A percentile compares a stretch with the other conserved stretches of the same genome.
phyloP scores from a whole-genome alignment of 768 basidiomycete genomes.

The Leucocoprinus birnbaumii region DNA sequence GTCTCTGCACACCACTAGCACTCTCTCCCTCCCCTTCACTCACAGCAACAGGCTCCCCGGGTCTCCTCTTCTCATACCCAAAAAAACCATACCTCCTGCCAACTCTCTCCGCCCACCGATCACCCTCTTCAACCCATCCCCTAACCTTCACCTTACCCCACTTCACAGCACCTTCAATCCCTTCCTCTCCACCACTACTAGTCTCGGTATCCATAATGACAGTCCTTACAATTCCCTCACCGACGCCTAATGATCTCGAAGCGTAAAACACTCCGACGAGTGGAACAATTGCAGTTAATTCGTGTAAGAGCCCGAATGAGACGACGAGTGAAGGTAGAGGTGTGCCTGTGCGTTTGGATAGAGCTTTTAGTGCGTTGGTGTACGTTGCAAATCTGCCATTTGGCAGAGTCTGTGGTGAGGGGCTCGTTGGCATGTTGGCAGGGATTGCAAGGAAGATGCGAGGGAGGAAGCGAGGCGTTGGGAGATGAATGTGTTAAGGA shows the following conservation, averaged over 20 bases:
- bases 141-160: conserved; percentile 44
- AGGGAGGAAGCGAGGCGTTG: too few species aligned
- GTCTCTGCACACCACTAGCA: conserved; percentile 28
- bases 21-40: too few species aligned
- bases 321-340: conserved; percentile 73
- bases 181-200: conserved; percentile 3
- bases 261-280: conserved; percentile 72
- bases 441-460: too few species aligned
- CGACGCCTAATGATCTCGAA: conserved; percentile 64
- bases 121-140: conserved; percentile 77
- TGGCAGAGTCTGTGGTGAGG: conserved; percentile 9
- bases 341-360: conserved; percentile 70
- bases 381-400: conserved; percentile 41
- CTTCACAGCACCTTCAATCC: conserved; percentile 12
- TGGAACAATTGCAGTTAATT: conserved; percentile 78
- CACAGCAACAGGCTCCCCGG: too few species aligned
- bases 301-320: conserved; percentile 84
- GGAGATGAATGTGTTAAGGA: too few species aligned
- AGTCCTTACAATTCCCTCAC: conserved; percentile 56
- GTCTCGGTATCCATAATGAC: conserved; percentile 22
- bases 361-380: conserved; percentile 48
- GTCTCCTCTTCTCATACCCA: conserved; percentile 60
- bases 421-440: too few species aligned
- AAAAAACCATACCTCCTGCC: conserved; percentile 79
- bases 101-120: conserved; percentile 64